Conservation (phyloP, 345 rosid species). For the Xanthoceras sorbifolium region DNA sequence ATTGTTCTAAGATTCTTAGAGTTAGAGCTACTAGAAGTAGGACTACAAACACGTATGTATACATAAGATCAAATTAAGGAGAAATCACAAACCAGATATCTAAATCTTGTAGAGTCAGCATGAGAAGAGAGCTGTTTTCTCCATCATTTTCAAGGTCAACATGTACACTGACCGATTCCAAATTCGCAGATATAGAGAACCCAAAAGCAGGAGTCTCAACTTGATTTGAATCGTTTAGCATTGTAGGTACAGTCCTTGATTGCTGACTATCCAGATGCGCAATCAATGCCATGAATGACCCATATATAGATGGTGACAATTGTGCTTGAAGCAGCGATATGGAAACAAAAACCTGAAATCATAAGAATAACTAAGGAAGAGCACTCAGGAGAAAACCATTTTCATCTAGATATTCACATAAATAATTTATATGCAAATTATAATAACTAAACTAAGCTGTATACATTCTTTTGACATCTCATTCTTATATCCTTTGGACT, state of each 20-base stretch:
- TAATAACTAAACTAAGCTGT: not conserved
- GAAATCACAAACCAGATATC: slow-evolving; percentile 54
- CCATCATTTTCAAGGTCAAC: slow-evolving; percentile 72
- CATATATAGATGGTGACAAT: slow-evolving; percentile 57
- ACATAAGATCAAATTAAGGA: slow-evolving; percentile 12
- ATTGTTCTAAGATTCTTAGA: not conserved
- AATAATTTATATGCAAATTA: not conserved
- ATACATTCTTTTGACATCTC: not conserved
- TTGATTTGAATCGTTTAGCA: slow-evolving; percentile 26
- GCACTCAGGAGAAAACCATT: not conserved
- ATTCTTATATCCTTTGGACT: not conserved
- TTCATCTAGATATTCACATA: not conserved
- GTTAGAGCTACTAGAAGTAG: not conserved
- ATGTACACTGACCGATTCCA: slow-evolving; percentile 47
- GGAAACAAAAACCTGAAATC: slow-evolving; percentile 61
- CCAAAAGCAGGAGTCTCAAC: slow-evolving; percentile 39
- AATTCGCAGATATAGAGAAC: slow-evolving; percentile 51
- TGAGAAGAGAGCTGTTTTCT: slow-evolving; percentile 54
- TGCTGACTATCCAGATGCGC: slow-evolving; percentile 44
- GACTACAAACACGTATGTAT: slow-evolving; percentile 10
- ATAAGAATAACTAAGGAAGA: slow-evolving; percentile 19
- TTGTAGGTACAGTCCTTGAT: slow-evolving; percentile 36
- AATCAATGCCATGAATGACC: slow-evolving; percentile 54
- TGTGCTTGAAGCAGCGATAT: slow-evolving; percentile 45
- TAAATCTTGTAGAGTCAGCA: slow-evolving; percentile 44